Evolutionary conservation across 805 yeast genomes (phyloP), one percentile per base, ranked within the genome.

Genomic region (Lachancea waltii): DNA sequence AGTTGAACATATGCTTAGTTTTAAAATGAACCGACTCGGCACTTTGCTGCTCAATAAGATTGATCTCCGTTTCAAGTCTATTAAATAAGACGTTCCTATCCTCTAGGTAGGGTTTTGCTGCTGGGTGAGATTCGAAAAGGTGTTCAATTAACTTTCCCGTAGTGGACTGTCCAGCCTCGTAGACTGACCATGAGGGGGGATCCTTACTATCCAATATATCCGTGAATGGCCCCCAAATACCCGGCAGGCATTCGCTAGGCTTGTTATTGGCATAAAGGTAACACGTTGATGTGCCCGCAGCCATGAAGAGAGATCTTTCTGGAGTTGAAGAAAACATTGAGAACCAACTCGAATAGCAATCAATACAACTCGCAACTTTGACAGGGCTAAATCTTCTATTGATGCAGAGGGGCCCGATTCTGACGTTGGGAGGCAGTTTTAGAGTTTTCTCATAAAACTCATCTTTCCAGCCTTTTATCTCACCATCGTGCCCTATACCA

Each of bases 241-340:
- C 81, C 0, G 65, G 60, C 1, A 64, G 46, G 2, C 49, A 42
- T 1, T 27, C 32, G 3, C 20, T 36, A 6, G 23, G 17, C 0
- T 41, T 20, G 0, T 41, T 45, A 18, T 62, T 56, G 0, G 64
- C 61, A 9, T 61, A 47, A 10, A 75, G 44, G 43, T 64, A 75
- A 44, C 84, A 77, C 0, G 81, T 75, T 5, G 80, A 74, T 0
- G 82, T 77, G 0, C 82, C 82, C 1, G 81, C 84, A 5, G 75
- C 71, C 70, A 75, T 65, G 1, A 73, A 62, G 17, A 76, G 45
- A 4, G 65, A 49, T 5, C 46, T 36, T 6, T 45, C 43, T 1
- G 53, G 37, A 4, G 41, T 24, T 3, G 43, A 25, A 2, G 63
- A 58, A 23, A 63, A 54, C 1, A 68, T 58, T 0, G 72, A 60